Percentiles rank a stretch among this genome's conserved stretches.
phyloP scores from a whole-genome alignment of 495 filamentous ascomycete species.

The Clavariopsis aquatica region DNA sequence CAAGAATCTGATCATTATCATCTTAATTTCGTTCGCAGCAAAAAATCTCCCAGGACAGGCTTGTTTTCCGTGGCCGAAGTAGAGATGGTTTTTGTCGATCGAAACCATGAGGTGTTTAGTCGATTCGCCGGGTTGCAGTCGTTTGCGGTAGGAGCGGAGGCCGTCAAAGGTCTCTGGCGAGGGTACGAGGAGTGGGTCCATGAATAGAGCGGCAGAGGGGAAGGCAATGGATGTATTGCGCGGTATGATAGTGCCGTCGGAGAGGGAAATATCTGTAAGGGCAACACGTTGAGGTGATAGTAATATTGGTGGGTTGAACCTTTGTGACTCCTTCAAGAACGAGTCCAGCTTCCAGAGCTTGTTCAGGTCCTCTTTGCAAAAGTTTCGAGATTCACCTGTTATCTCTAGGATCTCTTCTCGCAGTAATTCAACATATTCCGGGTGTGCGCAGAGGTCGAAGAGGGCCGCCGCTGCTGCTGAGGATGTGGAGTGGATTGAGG shows the following conservation, averaged over 20 bases:
- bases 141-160: conserved; percentile 15
- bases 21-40: conserved; percentile 53
- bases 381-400: conserved; percentile 42
- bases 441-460: conserved; percentile 52
- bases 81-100: conserved; percentile 47
- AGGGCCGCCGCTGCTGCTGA: conserved; percentile 7
- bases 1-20: conserved; percentile 36
- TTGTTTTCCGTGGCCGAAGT: conserved; percentile 54
- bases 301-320: conserved; percentile 45
- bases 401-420: conserved; percentile 54
- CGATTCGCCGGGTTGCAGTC: conserved; percentile 6
- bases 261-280: conserved; percentile 19
- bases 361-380: conserved; percentile 46
- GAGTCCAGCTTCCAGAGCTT: conserved; percentile 55
- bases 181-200: conserved; percentile 25
- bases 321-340: conserved; percentile 56
- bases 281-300: conserved; percentile 29
- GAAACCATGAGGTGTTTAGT: conserved; percentile 5
- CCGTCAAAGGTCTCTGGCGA: conserved; percentile 12
- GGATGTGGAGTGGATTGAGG: conserved; percentile 18
- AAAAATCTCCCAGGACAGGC: conserved; percentile 60
- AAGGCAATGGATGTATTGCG: conserved; percentile 18
- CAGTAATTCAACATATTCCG: conserved; percentile 51
- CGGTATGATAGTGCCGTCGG: conserved; percentile 33
- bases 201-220: conserved; percentile 28